Base-by-base conservation (phyloP, 345 rosid species). In the Toxicodendron radicans region DNA sequence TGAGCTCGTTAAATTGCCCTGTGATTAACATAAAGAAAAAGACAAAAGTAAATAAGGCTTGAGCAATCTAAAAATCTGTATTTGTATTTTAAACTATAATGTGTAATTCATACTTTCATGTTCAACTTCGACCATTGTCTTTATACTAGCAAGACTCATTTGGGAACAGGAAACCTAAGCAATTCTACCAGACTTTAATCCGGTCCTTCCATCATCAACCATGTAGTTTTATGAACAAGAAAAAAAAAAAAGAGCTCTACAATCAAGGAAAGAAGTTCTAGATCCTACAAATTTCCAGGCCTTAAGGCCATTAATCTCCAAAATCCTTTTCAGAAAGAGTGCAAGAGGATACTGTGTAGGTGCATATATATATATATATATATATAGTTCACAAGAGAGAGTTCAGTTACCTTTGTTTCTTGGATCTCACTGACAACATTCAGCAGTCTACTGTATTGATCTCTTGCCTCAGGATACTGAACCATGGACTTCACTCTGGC, bases 401-500 rank as follows among this genome's bases (percentile, higher is more conserved):
- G 17, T 32, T 49, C 43, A 17, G 2, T 78, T 84, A 94, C 98
- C 97, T 94, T 86, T 75, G 76, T 76, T 79, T 87, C 93, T 74
- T 91, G 92, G 78, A 91, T 92, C 76, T 91, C 88, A 32, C 84
- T 85, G 46, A 89, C 93, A 27, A 92, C 98, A 70, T 90, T 89
- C 17, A 86, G 84, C 78, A 94, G 81, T 80, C 97, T 86, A 30
- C 87, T 78, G 72, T 92, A 94, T 66, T 94, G 97, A 79, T 94
- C 97, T 84, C 97, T 85, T 60, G 95, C 96, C 79, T 92, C 98
- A 10, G 95, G 97, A 79, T 92, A 81, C 65, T 85, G 97, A 70
- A 83, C 92, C 98, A 94, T 94, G 75, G 98, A 94, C 78, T 91
- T 92, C 20, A 94, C 98, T 77, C 97, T 82, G 66, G 90, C 88